Percentiles rank a stretch among this genome's conserved stretches.
Conservation (phyloP, 1,284 basidiomycete genomes). For the Cryptococcus jaspeensis region DNA sequence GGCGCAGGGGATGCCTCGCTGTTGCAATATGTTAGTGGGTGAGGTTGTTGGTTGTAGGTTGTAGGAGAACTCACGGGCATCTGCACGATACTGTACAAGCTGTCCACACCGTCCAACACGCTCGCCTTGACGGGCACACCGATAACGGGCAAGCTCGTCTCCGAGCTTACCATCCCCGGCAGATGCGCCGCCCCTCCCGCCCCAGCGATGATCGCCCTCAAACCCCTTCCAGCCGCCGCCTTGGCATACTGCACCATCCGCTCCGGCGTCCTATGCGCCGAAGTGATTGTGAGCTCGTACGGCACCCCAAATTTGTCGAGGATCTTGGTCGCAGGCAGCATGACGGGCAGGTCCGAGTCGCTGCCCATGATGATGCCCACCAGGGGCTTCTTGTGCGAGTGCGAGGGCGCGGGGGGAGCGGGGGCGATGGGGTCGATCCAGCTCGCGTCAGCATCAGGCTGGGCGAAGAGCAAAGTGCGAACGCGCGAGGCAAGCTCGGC, state of each 20-base stretch:
- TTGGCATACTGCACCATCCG: slow-evolving; percentile 81
- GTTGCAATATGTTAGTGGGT: neutral
- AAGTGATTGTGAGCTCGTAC: slow-evolving; percentile 80
- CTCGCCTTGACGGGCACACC: slow-evolving; percentile 97
- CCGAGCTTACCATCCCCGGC: slow-evolving; percentile 95
- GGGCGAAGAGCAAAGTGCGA: slow-evolving; percentile 65
- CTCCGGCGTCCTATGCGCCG: slow-evolving; percentile 91
- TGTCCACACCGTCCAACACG: slow-evolving; percentile 91
- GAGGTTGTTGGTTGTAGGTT: neutral
- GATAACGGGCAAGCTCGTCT: slow-evolving; percentile 89
- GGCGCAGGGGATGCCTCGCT: slow-evolving; percentile 95
- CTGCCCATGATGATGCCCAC: slow-evolving; percentile 98
- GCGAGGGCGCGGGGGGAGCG: slow-evolving; percentile 27
- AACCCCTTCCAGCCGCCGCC: slow-evolving; percentile 63
- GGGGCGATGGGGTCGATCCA: slow-evolving; percentile 62
- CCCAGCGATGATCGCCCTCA: slow-evolving; percentile 82
- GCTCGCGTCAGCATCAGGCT: slow-evolving; percentile 58
- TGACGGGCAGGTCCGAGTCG: slow-evolving; percentile 92
- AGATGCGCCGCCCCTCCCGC: slow-evolving; percentile 97
- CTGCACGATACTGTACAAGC: slow-evolving; percentile 94
- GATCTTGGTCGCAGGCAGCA: slow-evolving; percentile 84
- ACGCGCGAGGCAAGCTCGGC: slow-evolving; percentile 69
- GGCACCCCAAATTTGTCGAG: slow-evolving; percentile 79
- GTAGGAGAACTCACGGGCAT: slow-evolving; percentile 75
- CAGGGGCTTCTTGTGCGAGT: slow-evolving; percentile 69